Conservation (phyloP, 805 yeast genomes). For the Wickerhamiella alocasiicola region DNA sequence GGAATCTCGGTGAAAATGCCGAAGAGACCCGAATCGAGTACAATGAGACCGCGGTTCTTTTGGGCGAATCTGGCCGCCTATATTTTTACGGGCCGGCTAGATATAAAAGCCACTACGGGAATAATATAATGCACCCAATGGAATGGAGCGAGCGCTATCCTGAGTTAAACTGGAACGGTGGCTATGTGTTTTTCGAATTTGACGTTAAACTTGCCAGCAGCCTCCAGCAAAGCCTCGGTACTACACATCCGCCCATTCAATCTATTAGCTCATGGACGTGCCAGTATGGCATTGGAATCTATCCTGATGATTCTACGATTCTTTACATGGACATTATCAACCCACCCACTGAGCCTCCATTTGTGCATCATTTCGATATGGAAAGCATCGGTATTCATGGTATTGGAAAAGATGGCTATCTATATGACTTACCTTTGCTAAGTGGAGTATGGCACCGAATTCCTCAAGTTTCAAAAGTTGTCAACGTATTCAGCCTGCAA, state of each 20-base stretch:
- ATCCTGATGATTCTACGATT: constrained; percentile 2
- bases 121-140: neutral
- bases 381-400: neutral
- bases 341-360: neutral
- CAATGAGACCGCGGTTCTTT: neutral
- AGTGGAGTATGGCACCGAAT: neutral
- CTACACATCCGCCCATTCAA: neutral
- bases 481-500: neutral
- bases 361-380: neutral
- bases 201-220: neutral
- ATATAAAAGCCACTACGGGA: neutral
- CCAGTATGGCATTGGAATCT: constrained; percentile 5
- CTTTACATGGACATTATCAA: constrained; percentile 1
- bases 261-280: neutral
- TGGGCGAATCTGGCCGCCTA: constrained; percentile 4
- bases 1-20: neutral
- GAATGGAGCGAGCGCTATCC: constrained; percentile 6
- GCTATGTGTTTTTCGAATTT: neutral
- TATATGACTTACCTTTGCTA: neutral
- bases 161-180: constrained; percentile 4
- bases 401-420: neutral
- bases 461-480: neutral
- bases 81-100: constrained; percentile 1
- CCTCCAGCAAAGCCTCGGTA: neutral
- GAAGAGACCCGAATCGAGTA: constrained; percentile 5